These are phyloP conservation scores for Candida endomychidarum DNA, from an alignment of 805 yeast species.

Conservation along the genomic window DNA sequence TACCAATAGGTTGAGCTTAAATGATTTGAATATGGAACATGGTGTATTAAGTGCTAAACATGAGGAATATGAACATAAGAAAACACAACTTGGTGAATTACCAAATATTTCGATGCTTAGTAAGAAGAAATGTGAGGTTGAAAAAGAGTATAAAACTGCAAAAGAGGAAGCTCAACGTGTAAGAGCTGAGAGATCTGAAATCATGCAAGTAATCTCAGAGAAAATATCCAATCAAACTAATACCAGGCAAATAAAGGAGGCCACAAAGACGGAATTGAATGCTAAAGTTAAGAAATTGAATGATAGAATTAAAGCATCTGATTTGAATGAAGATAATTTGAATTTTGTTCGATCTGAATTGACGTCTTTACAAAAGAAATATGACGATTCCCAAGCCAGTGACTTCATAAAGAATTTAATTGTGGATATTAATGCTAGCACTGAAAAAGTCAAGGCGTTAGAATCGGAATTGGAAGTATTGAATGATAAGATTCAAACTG, in stretches of 20 bases:
- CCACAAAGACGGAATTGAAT: slow-evolving; percentile 7
- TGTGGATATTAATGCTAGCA: slow-evolving; percentile 8
- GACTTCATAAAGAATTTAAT: slow-evolving; percentile 8
- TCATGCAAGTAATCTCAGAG: slow-evolving; percentile 9
- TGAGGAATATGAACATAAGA: slow-evolving; percentile 27
- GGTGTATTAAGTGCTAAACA: slow-evolving; percentile 56
- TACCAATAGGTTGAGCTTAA: slow-evolving; percentile 14
- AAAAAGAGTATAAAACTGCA: not conserved
- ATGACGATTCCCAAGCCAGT: slow-evolving; percentile 19
- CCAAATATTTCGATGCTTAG: slow-evolving; percentile 3
- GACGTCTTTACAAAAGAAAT: slow-evolving; percentile 33
- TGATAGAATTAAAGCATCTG: slow-evolving; percentile 35
- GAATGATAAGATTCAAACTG: slow-evolving; percentile 10
- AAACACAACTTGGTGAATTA: slow-evolving; percentile 18
- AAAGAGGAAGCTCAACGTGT: not conserved
- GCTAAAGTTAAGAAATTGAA: slow-evolving; percentile 9
- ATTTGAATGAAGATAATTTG: slow-evolving; percentile 37
- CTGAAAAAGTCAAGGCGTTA: slow-evolving; percentile 25
- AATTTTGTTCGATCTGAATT: slow-evolving; percentile 46
- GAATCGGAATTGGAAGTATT: slow-evolving; percentile 17
- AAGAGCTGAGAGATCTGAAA: slow-evolving; percentile 6
- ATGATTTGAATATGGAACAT: slow-evolving; percentile 43
- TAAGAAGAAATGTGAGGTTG: not conserved
- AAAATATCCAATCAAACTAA: slow-evolving; percentile 12
- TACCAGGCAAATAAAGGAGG: slow-evolving; percentile 6